Conservation (phyloP, 495 filamentous ascomycete species). For the Aspergillus asperescens region DNA sequence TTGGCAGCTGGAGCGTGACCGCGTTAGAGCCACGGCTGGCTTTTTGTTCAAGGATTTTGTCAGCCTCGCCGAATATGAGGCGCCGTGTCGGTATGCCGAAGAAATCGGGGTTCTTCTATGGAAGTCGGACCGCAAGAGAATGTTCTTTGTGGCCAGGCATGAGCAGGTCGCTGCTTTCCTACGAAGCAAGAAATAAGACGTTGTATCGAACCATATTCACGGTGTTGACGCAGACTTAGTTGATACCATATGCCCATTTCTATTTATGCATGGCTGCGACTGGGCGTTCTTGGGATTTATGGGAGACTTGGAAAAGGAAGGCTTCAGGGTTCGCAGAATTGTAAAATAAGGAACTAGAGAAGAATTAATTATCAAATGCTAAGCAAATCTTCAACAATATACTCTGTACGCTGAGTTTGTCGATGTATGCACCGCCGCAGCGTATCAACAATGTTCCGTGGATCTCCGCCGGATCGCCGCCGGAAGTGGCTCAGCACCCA, state of each 20-base stretch:
- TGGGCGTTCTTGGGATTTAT: conserved; percentile 1
- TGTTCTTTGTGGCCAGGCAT: conserved; percentile 82
- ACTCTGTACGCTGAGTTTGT: neutral
- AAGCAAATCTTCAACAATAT: neutral
- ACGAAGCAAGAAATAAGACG: conserved; percentile 49
- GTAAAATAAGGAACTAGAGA: neutral
- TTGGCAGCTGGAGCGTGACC: conserved; percentile 95
- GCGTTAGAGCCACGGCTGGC: conserved; percentile 74
- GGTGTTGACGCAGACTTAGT: neutral
- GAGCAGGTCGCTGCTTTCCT: conserved; percentile 81
- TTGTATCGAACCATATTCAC: neutral
- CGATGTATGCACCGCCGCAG: conserved; percentile 28
- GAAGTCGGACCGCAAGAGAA: conserved; percentile 69
- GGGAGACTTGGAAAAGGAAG: neutral
- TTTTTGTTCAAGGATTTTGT: conserved; percentile 90
- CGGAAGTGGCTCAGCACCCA: conserved; percentile 31
- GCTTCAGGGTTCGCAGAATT: neutral
- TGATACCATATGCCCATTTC: conserved; percentile 6
- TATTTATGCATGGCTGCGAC: conserved; percentile 5
- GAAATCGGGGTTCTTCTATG: conserved; percentile 89
- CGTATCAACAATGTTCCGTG: conserved; percentile 35
- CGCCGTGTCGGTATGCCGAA: conserved; percentile 70
- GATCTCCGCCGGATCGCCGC: conserved; percentile 30
- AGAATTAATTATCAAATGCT: neutral
- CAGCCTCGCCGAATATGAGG: conserved; percentile 67